Evolutionary conservation across 192 early-diverging fungal species (phyloP).

Genomic region (Podila epicladia): DNA sequence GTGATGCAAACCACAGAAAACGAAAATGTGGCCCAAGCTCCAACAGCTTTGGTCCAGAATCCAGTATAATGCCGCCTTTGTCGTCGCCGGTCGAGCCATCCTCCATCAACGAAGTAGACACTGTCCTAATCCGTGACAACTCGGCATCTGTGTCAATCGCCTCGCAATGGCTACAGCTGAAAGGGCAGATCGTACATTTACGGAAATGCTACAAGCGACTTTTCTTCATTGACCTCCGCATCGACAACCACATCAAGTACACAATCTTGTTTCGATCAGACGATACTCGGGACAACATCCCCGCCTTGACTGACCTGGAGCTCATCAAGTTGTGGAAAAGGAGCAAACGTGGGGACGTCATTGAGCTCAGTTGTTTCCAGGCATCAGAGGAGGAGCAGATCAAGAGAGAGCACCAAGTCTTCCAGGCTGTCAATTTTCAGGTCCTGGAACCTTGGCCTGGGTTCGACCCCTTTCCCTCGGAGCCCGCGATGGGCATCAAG

Average conservation of each 20-base stretch:
- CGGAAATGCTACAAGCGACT: slow-evolving; percentile 41
- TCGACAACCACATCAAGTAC: slow-evolving; percentile 11
- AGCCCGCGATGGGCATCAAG: slow-evolving; percentile 38
- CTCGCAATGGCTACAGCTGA: background rate
- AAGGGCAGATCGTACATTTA: slow-evolving; percentile 40
- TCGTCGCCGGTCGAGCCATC: no score
- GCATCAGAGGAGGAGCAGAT: slow-evolving; percentile 19
- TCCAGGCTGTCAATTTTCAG: slow-evolving; percentile 27
- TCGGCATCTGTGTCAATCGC: background rate
- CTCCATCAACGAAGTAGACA: no score
- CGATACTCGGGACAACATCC: slow-evolving; percentile 32
- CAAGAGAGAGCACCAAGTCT: slow-evolving; percentile 30
- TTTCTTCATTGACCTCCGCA: slow-evolving; percentile 50
- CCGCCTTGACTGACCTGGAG: slow-evolving; percentile 13
- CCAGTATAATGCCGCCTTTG: no score
- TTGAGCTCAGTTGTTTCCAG: slow-evolving; percentile 17
- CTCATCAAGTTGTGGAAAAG: slow-evolving; percentile 23
- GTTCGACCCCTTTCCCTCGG: slow-evolving; percentile 23
- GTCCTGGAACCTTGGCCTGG: slow-evolving; percentile 36
- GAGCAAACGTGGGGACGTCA: slow-evolving; percentile 21
- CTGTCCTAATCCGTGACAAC: no score
- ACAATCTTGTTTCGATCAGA: slow-evolving; percentile 58
- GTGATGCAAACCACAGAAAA: background rate
- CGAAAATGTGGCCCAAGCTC: no score
- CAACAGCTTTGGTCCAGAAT: no score